Base-by-base conservation (phyloP, 768 basidiomycete genomes). In the Termitomyces sp. region DNA sequence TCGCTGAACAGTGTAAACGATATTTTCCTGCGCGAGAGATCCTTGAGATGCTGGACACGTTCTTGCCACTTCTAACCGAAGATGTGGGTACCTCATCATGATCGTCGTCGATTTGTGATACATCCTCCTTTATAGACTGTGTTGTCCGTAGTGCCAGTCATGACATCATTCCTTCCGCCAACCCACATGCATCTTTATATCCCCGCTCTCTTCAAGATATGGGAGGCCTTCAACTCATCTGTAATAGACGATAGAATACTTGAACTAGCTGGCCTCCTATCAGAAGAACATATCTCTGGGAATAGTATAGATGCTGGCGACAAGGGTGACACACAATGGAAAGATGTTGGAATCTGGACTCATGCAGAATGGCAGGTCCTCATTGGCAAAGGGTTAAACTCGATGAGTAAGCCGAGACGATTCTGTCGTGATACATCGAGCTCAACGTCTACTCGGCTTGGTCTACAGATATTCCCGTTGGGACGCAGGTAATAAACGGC, bases 281-380 rank as follows among this genome's bases (percentile, higher is more conserved):
- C 89, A 0, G 87, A 90, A 70, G 87, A 90, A 67, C 87, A 92
- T 67, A 79, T 88, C 29, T 73, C 84, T 25, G 87, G 88, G 20
- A 74, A 79, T 25, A 70, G 71, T 43, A 83, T 84, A n/a, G 77
- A 76, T 48, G 79, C 75, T n/a, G 86, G 82, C 9, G 72, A 73
- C 53, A 82, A 85, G 66, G 84, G 82, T 54, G 80, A 81, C 43
- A 82, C 86, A 8, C 74, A 76, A 59, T 89, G 87, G 86, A 89
- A 88, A 71, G 91, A 92, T 65, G 83, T 98, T 40, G 96, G 96
- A 12, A 95, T 98, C 58, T 95, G 94, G 84, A 87, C 84, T 5
- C 83, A 92, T 60, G 78, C 83, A 47, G 87, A 98, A 72, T 98
- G 94, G 87, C 85, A 86, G 59, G 77, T 89, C 32, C 76, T 98